Conservation (phyloP, 805 yeast genomes). For the Limtongia smithiae region DNA sequence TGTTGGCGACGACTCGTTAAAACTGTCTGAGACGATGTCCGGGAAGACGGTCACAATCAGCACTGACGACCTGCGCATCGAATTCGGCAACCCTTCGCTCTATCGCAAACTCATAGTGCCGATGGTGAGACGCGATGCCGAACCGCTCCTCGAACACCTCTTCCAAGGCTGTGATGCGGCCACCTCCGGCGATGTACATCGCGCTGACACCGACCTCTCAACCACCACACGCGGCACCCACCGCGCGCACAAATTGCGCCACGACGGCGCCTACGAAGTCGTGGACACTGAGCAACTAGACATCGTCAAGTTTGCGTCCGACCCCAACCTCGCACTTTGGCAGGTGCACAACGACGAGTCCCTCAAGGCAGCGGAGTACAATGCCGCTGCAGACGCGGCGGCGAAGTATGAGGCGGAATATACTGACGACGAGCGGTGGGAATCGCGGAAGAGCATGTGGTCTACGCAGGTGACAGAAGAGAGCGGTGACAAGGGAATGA, state of each 20-base stretch:
- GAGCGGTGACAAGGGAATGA: too few species aligned
- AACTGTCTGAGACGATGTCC: not conserved
- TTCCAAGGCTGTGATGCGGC: not conserved
- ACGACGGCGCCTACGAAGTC: constrained; percentile 18
- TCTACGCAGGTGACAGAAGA: too few species aligned
- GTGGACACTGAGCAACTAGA: constrained; percentile 18
- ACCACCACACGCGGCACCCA: not conserved
- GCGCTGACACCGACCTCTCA: not conserved
- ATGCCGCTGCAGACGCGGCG: too few species aligned
- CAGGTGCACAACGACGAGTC: too few species aligned
- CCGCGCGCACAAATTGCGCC: too few species aligned
- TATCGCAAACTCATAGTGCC: constrained; percentile 21
- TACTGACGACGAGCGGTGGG: too few species aligned
- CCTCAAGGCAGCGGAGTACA: too few species aligned
- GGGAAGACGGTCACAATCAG: not conserved
- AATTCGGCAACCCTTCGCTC: constrained; percentile 21
- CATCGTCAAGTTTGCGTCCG: constrained; percentile 15
- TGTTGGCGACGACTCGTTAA: not conserved
- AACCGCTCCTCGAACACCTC: not conserved
- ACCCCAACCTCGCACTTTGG: constrained; percentile 9
- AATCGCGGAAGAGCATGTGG: too few species aligned
- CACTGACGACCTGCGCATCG: constrained; percentile 14
- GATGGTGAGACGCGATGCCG: constrained; percentile 17
- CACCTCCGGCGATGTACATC: not conserved
- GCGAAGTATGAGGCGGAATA: too few species aligned